These are phyloP conservation scores for Themeda triandra DNA, from an alignment of 176 grass and related monocot species.

Conservation along the genomic window DNA sequence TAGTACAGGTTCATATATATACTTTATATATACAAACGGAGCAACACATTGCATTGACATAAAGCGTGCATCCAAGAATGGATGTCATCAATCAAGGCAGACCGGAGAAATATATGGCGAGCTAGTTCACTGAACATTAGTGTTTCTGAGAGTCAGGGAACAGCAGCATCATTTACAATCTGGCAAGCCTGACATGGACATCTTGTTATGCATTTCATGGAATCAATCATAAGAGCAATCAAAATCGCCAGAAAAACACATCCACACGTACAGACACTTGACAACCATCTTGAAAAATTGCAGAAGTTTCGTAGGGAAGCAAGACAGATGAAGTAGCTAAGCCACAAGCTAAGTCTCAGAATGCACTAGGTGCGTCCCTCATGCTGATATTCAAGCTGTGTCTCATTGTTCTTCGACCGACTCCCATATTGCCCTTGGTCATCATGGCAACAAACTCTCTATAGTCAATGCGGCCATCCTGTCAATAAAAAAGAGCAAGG, in stretches of 20 bases:
- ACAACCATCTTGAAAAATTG: constrained; percentile 33
- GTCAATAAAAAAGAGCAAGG: constrained; percentile 24
- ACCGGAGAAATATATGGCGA: neutral
- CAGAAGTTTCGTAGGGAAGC: constrained; percentile 27
- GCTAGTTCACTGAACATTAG: constrained; percentile 21
- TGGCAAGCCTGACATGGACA: constrained; percentile 3
- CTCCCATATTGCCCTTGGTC: constrained; percentile 92
- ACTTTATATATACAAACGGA: no score
- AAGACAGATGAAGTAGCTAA: constrained; percentile 48
- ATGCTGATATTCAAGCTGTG: constrained; percentile 97
- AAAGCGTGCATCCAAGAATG: neutral
- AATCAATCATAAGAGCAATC: constrained; percentile 49
- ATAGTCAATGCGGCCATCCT: constrained; percentile 93
- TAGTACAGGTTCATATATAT: neutral
- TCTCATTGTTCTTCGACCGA: constrained; percentile 92
- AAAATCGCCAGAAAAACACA: constrained; percentile 46
- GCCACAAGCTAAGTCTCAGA: constrained; percentile 50
- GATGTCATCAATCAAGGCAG: neutral
- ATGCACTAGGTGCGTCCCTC: constrained; percentile 75
- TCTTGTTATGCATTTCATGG: constrained; percentile 22
- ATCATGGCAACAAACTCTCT: constrained; percentile 98
- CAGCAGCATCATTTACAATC: constrained; percentile 29
- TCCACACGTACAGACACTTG: constrained; percentile 30
- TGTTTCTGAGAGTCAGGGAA: neutral
- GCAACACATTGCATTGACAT: neutral